phyloP scores from a whole-genome alignment of 345 rosid species.

The Nephelium lappaceum region DNA sequence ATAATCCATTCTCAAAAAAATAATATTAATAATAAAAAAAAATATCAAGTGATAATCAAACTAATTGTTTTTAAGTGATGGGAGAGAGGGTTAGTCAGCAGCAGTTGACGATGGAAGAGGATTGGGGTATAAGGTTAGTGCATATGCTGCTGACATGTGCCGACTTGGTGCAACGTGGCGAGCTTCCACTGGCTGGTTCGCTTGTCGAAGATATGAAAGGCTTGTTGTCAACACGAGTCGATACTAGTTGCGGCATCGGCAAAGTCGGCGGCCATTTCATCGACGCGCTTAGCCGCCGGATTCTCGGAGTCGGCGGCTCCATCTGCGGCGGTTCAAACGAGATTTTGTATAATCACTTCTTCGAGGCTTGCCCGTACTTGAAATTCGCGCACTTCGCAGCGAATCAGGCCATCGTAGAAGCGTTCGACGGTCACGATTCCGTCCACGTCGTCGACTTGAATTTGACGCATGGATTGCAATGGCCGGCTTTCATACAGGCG shows the following conservation, averaged over 20 bases:
- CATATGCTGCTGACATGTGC: constrained; percentile 79
- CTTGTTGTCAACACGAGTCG: constrained; percentile 42
- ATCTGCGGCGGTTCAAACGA: constrained; percentile 38
- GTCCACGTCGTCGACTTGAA: constrained; percentile 87
- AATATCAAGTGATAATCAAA: too few relatives aligned
- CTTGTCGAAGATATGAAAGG: constrained; percentile 62
- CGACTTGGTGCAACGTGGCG: constrained; percentile 67
- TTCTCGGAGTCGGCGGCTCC: constrained; percentile 28
- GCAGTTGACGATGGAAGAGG: constrained; percentile 56
- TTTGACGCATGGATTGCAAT: constrained; percentile 86
- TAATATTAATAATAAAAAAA: too few relatives aligned
- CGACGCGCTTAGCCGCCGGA: constrained; percentile 66
- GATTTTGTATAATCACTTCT: constrained; percentile 74
- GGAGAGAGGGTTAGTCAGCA: constrained; percentile 9
- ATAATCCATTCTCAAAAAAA: too few relatives aligned
- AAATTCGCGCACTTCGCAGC: constrained; percentile 97
- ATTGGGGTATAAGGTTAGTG: constrained; percentile 74
- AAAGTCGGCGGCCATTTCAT: constrained; percentile 78
- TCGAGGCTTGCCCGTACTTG: constrained; percentile 86
- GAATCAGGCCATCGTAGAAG: constrained; percentile 88
- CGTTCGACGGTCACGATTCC: constrained; percentile 65
- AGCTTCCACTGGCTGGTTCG: constrained; percentile 57
- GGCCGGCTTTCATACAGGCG: constrained; percentile 95
- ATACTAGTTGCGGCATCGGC: constrained; percentile 61
- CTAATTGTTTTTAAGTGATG: not conserved